These are phyloP conservation scores for Russula lepida DNA, from an alignment of 768 basidiomycete genomes.

Conservation along the genomic window DNA sequence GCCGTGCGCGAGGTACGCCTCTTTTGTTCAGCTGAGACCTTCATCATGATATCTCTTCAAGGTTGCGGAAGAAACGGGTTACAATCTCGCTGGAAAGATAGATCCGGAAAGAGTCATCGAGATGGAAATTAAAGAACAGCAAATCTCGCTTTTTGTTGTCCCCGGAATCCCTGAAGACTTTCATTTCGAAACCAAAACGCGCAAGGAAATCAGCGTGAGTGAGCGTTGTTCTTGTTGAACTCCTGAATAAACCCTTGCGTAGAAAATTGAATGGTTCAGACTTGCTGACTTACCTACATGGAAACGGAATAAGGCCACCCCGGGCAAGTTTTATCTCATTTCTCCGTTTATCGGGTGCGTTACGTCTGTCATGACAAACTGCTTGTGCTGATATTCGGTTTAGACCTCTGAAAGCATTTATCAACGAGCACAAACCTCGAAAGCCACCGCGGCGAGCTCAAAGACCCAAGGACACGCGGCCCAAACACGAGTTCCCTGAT, in stretches of 20 bases:
- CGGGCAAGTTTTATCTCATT: constrained; percentile 89
- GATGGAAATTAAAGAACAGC: constrained; percentile 83
- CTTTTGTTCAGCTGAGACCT: neutral
- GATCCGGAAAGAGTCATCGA: constrained; percentile 66
- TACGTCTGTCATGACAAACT: neutral
- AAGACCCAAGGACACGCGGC: constrained; percentile 22
- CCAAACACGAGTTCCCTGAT: constrained; percentile 20
- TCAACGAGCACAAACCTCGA: constrained; percentile 54
- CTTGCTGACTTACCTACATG: constrained; percentile 87
- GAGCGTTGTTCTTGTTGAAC: neutral
- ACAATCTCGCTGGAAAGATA: constrained; percentile 67
- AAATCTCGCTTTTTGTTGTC: constrained; percentile 85
- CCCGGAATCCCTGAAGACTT: constrained; percentile 82
- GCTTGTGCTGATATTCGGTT: constrained; percentile 11
- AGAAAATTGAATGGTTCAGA: constrained; percentile 98
- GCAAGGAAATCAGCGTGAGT: constrained; percentile 96
- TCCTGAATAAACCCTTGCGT: constrained; percentile 19
- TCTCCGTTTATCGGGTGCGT: constrained; percentile 80
- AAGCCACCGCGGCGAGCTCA: constrained; percentile 33
- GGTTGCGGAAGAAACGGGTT: constrained; percentile 97
- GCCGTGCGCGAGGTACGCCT: constrained; percentile 80
- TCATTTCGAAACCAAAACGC: constrained; percentile 84
- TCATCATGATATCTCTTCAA: constrained; percentile 28
- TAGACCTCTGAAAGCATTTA: constrained; percentile 59
- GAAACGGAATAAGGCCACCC: constrained; percentile 63